Evolutionary conservation across 208 protist genomes (phyloP).

Genomic region (Trypanosoma brucei): DNA sequence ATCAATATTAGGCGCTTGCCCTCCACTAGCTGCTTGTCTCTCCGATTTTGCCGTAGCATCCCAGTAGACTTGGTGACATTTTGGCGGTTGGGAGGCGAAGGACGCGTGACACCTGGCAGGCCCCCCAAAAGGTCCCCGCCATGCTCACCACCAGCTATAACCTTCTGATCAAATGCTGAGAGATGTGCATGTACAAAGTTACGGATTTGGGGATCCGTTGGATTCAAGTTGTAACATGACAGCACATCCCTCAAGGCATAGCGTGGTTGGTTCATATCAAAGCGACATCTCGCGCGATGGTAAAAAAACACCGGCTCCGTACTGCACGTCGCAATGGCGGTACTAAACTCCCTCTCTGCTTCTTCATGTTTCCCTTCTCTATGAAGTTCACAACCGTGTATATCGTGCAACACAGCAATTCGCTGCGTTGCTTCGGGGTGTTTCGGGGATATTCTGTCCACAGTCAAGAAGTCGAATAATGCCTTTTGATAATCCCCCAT

Average conservation of each 20-base stretch:
- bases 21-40: background rate
- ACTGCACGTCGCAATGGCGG: constrained; percentile 68
- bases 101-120: background rate
- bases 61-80: background rate
- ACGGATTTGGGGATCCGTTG: constrained; percentile 50
- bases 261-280: constrained; percentile 68
- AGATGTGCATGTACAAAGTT: constrained; percentile 80
- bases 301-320: constrained; percentile 78
- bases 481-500: constrained; percentile 71
- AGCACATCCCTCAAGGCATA: constrained; percentile 85
- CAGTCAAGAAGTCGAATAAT: constrained; percentile 62
- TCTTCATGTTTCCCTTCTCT: constrained; percentile 34
- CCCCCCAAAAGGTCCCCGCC: constrained; percentile 12
- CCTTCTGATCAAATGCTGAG: constrained; percentile 16
- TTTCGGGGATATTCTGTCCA: constrained; percentile 53
- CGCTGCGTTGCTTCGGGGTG: constrained; percentile 45
- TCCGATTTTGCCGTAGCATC: background rate
- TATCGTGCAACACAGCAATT: constrained; percentile 77
- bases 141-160: background rate
- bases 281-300: constrained; percentile 74
- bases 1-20: background rate
- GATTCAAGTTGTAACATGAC: constrained; percentile 70
- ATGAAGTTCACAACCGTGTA: constrained; percentile 76
- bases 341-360: constrained; percentile 81
- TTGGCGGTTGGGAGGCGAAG: background rate